Evolutionary conservation across 2,329 filamentous ascomycete species (phyloP).

Genomic region (Penicillium sp.): DNA sequence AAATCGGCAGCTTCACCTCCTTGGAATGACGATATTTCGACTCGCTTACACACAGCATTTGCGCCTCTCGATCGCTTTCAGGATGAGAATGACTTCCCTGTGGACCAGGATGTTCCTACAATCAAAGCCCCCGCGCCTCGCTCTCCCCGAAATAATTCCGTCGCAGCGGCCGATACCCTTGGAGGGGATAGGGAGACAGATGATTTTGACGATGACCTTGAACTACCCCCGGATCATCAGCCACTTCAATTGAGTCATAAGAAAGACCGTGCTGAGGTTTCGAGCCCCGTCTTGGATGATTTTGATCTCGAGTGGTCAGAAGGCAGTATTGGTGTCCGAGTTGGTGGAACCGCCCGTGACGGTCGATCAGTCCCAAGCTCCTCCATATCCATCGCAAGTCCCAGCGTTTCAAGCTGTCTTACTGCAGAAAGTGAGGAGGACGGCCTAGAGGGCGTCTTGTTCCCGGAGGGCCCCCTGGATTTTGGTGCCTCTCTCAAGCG

Average conservation of each 20-base stretch:
- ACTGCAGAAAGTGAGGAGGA: constrained; percentile 94
- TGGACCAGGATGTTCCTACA: constrained; percentile 65
- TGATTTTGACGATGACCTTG: constrained; percentile 72
- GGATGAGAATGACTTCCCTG: constrained; percentile 62
- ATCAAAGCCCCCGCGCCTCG: constrained; percentile 68
- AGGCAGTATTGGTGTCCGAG: constrained; percentile 86
- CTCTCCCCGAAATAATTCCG: constrained; percentile 53
- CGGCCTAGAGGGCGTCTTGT: constrained; percentile 81
- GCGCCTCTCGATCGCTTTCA: constrained; percentile 63
- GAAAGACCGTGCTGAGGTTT: constrained; percentile 64
- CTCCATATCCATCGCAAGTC: constrained; percentile 84
- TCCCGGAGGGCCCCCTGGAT: constrained; percentile 81
- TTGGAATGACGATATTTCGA: constrained; percentile 44
- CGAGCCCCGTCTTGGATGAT: constrained; percentile 67
- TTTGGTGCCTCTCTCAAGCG: constrained; percentile 76
- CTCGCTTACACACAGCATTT: constrained; percentile 56
- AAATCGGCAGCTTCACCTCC: constrained; percentile 34
- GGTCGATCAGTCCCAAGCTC: constrained; percentile 80
- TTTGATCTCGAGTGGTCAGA: constrained; percentile 86
- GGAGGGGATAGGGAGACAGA: constrained; percentile 53
- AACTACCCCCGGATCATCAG: constrained; percentile 67
- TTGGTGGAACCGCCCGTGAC: constrained; percentile 81
- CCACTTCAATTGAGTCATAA: constrained; percentile 62
- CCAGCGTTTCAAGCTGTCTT: constrained; percentile 87
- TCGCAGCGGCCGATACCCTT: constrained; percentile 54